Base-by-base conservation (phyloP, 805 yeast species). In the Lipomyces yamanashiensis region DNA sequence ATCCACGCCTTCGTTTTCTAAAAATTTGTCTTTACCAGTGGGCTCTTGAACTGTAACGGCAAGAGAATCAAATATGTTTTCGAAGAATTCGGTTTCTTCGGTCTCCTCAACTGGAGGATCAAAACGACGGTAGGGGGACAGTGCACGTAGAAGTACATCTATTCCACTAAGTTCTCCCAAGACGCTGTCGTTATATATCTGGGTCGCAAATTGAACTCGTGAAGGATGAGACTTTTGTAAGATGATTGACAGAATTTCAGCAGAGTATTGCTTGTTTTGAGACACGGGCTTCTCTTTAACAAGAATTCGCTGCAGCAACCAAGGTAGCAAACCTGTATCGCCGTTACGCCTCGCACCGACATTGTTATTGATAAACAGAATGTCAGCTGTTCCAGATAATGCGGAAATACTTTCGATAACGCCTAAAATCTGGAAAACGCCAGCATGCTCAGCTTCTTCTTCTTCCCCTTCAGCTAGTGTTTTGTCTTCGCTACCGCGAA, bases 1-100 rank as follows among this genome's bases (percentile, higher is more conserved):
- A 50, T 69, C 72, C 1, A 69, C 50, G 40, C 72, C 72, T 44
- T 69, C 72, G 45, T 59, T 59, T 37, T 69, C 69, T 7, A 64
- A 41, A 7, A 69, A 59, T 52, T 57, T 54, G 17, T 58, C 60
- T 52, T 59, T 64, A 23, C 71, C 72, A 2, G 15, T 34, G 5
- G 54, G 47, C n/a, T 59, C 63, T 50, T 65, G 67, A 7, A 64
- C 71, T 9, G 64, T 40, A 1, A 55, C 63, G 13, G 61, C 51
- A 15, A 69, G 57, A 13, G 63, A 37, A 53, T 69, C 71, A 62
- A 69, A 69, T 12, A 58, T 37, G 23, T 69, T 69, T 34, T 69
- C 62, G 52, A 69, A 60, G 19, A 69, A 28, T 36, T 69, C 72
- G 13, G 58, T 61, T 43, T 66, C 71, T 10, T 62, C 65, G 21